Base-by-base conservation (phyloP, 345 rosid species). In the Boechera stricta region DNA sequence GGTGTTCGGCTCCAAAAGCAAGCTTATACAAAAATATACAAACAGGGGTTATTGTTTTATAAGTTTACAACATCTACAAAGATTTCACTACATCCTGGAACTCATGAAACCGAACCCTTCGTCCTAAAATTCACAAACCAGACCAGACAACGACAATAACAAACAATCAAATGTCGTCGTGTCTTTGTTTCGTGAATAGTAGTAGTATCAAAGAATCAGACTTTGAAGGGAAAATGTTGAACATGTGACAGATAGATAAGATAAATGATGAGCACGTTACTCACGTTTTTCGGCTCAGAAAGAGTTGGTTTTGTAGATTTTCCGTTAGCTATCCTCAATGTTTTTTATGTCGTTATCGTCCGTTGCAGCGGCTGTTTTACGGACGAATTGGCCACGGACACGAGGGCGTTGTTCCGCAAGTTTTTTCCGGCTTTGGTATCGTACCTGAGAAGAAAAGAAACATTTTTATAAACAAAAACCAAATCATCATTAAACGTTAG, bases 371-470 rank as follows among this genome's bases (percentile, higher is more conserved):
- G 77, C 45, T 48, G 63, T 66, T 53, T 78, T 78, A 4, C 93
- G 85, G 35, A 88, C 93, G 48, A 90, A 90, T 33, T 90, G 96
- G 8, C 93, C 93, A 49, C 82, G 83, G 60, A 87, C 82, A 51
- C 90, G 88, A 51, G 93, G 91, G 1, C 90, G 85, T 71, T 88
- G 90, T 77, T 88, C 93, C 1, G 93, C 91, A 67, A 88, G 71
- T 54, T 75, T 88, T 77, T 88, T 90, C 80, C 96, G 73, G 85
- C 93, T 90, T 67, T 90, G 89, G 61, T 86, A 88, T 16, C 88
- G 84, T 38, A 90, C 96, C 93, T 90, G 87, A 67, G 77, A 71
- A 44, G 28, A 31, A 8, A 45, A 5, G 8, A 31, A 29, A 69
- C 21, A 77, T n/a, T 53, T 61, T 6, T 18, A n/a, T 33, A 5